Evolutionary conservation across 768 basidiomycete species (phyloP), one percentile per base, ranked within the genome.

Genomic region (Piloderma croceum): DNA sequence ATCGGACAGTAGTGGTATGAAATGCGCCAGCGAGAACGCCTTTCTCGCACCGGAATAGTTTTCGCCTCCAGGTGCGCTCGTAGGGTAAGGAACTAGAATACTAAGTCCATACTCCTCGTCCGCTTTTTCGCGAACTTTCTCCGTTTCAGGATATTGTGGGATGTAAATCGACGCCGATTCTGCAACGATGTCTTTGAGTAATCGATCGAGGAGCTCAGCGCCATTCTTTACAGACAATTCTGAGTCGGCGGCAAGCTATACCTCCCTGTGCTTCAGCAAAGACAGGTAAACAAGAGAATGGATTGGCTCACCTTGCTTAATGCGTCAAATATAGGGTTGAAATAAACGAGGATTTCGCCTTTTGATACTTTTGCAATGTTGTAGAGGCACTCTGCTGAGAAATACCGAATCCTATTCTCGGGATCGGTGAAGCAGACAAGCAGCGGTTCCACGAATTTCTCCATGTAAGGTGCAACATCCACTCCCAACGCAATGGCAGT

Each of bases 361-460:
- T 96, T 94, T 23, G 92, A 94, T 12, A 96, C 93, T 62, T 93
- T 90, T 20, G 88, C 90, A 48, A 99, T 93, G 64, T 99, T 99
- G 68, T 99, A 99, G 47, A 99, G 67, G 56, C 92, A 94, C 59
- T 99, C 96, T 19, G 91, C 93, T 5, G 94, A 94, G 68, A 96
- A 97, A 65, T 98, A 99, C 32, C 91, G 79, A 45, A 98, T 90
- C 57, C 91, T 76, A 64, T 89, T 91, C 70, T 98, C 94, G 2
- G 84, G 74, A 60, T 99, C 96, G 45, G 83, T 79, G 62, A 99
- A 96, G 63, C 94, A 96, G 39, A 77, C 76, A 20, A 98, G 75
- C 23, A 99, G 74, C 3, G 90, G 84, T 31, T 84, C 81, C 24
- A 96, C 76, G 56, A 99, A 96, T 52, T 83, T 85, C 43, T 89